Percentiles rank a stretch among this genome's conserved stretches.
Conservation (phyloP, 2,329 filamentous ascomycete genomes). For the Xylariaceae sp. region DNA sequence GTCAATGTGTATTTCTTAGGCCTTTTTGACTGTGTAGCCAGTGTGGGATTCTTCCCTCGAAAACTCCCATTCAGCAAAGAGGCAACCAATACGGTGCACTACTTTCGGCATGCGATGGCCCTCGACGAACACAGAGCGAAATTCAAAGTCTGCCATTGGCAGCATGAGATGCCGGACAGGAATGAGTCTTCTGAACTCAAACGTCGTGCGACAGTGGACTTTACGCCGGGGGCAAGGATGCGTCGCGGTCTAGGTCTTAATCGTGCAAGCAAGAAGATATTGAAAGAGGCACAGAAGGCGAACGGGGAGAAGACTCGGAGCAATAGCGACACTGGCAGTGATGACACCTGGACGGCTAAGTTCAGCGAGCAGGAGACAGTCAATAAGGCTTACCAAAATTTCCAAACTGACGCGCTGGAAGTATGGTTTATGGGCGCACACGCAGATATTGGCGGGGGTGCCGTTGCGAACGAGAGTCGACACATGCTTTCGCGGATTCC, state of each 20-base stretch:
- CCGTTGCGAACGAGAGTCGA: conserved; percentile 12
- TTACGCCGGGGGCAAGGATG: conserved; percentile 4
- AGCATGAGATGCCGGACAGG: background rate
- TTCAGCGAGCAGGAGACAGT: conserved; percentile 12
- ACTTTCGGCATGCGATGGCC: conserved; percentile 16
- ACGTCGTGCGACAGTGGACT: conserved; percentile 10
- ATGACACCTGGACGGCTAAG: conserved; percentile 6
- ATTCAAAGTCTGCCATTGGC: conserved; percentile 18
- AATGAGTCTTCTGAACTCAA: background rate
- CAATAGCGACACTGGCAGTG: conserved; percentile 1
- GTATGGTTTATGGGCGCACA: conserved; percentile 18
- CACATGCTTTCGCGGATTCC: conserved; percentile 17
- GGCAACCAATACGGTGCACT: conserved; percentile 12
- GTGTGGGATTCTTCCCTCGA: conserved; percentile 17
- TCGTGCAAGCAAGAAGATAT: background rate
- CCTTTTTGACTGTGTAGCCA: conserved; percentile 16
- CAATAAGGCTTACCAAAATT: conserved; percentile 7
- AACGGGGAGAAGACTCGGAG: background rate
- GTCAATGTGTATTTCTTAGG: conserved; percentile 16
- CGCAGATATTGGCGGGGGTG: conserved; percentile 15
- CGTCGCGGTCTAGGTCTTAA: conserved; percentile 1
- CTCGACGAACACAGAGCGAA: conserved; percentile 16
- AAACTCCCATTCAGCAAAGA: conserved; percentile 16
- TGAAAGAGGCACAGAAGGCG: background rate
- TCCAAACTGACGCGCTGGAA: conserved; percentile 15